Conservation (phyloP, 306 rosid genomes). For the Trifolium fragiferum region DNA sequence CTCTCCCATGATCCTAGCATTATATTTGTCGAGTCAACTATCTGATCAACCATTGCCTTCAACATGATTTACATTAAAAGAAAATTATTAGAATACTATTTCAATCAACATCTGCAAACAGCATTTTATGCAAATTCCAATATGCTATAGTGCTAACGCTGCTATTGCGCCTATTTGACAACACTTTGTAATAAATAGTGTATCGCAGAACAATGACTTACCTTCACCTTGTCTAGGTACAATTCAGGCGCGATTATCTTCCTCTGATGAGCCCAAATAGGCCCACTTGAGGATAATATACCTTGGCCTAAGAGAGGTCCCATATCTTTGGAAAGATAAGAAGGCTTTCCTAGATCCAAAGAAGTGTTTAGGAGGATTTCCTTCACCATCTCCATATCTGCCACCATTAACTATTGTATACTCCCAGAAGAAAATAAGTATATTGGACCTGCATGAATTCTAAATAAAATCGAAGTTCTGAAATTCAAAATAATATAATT, state of each 20-base stretch:
- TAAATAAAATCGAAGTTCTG: neutral
- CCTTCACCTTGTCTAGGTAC: slow-evolving; percentile 17
- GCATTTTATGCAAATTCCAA: too few species aligned
- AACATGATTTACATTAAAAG: slow-evolving; percentile 17
- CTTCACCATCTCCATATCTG: slow-evolving; percentile 47
- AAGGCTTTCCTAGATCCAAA: slow-evolving; percentile 52
- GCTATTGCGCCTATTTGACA: neutral
- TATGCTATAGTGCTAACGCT: too few species aligned
- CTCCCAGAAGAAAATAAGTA: slow-evolving; percentile 46
- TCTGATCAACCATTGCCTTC: slow-evolving; percentile 66
- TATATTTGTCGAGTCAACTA: slow-evolving; percentile 60
- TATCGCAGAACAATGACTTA: neutral
- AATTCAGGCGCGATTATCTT: slow-evolving; percentile 51
- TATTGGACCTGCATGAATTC: slow-evolving; percentile 40
- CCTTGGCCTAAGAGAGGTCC: slow-evolving; percentile 52
- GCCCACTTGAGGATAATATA: slow-evolving; percentile 44
- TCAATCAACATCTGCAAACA: slow-evolving; percentile 7
- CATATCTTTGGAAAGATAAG: slow-evolving; percentile 40
- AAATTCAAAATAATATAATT: neutral
- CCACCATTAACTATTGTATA: slow-evolving; percentile 42
- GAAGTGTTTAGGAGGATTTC: slow-evolving; percentile 46
- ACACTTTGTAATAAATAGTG: neutral
- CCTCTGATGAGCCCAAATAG: neutral
- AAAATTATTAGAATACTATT: neutral
- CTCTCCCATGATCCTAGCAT: slow-evolving; percentile 58